Conservation (phyloP, 208 protist species). For the Leishmania arabica region DNA sequence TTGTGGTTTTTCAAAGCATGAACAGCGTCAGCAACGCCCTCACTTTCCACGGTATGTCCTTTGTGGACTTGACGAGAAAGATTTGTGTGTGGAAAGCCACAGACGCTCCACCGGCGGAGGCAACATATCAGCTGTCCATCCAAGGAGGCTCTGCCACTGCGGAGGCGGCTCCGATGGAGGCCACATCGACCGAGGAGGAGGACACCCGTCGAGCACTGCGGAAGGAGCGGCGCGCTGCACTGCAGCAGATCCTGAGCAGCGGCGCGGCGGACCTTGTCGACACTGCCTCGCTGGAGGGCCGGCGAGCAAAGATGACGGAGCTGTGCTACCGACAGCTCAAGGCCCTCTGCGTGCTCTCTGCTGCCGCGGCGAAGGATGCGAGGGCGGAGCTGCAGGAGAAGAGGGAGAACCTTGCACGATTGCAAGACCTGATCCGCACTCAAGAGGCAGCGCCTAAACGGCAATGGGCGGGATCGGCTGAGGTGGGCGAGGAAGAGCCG, state of each 20-base stretch:
- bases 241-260: constrained; percentile 44
- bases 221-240: constrained; percentile 41
- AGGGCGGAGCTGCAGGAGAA: constrained; percentile 42
- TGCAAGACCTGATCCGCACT: constrained; percentile 14
- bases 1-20: constrained; percentile 75
- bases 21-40: constrained; percentile 88
- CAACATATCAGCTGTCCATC: constrained; percentile 69
- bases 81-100: constrained; percentile 80
- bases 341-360: constrained; percentile 59
- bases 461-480: not conserved
- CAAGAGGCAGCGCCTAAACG: constrained; percentile 1
- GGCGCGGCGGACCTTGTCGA: constrained; percentile 35
- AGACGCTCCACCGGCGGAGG: constrained; percentile 60
- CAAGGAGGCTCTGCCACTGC: not conserved
- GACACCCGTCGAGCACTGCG: constrained; percentile 20
- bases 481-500: not conserved
- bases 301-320: constrained; percentile 44
- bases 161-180: not conserved
- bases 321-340: constrained; percentile 70
- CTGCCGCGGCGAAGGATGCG: constrained; percentile 34
- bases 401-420: constrained; percentile 27
- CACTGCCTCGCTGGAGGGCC: constrained; percentile 15
- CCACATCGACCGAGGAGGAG: constrained; percentile 13
- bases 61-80: constrained; percentile 62
- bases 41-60: constrained; percentile 74